phyloP scores from a whole-genome alignment of 2,329 filamentous ascomycete genomes.

The Alternaria rosae region DNA sequence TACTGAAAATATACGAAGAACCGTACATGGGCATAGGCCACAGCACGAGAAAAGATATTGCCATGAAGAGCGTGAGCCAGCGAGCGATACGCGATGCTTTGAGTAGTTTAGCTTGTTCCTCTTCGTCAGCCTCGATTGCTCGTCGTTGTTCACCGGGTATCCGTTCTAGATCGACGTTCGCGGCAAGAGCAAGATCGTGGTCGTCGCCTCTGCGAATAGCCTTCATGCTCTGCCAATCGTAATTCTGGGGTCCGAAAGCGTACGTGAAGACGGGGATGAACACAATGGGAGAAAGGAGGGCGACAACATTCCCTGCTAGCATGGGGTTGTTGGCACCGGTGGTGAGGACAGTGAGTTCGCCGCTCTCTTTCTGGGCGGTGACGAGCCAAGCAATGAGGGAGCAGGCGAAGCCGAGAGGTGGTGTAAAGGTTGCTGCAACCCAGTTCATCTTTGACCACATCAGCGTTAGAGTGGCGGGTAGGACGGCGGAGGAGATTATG shows the following conservation, averaged over 20 bases:
- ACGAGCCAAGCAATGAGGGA: constrained; percentile 80
- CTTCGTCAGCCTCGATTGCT: constrained; percentile 49
- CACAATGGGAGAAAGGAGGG: constrained; percentile 77
- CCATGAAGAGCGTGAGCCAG: constrained; percentile 67
- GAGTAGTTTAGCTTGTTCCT: constrained; percentile 53
- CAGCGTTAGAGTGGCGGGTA: constrained; percentile 81
- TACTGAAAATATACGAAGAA: constrained; percentile 78
- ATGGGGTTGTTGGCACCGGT: constrained; percentile 84
- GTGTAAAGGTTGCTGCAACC: constrained; percentile 73
- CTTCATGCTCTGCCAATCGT: constrained; percentile 87
- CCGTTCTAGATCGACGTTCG: constrained; percentile 71
- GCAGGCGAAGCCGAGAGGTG: constrained; percentile 72
- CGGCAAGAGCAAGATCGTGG: constrained; percentile 69
- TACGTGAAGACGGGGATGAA: constrained; percentile 80
- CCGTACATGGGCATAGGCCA: constrained; percentile 97
- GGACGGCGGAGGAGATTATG: constrained; percentile 83
- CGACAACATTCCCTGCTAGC: constrained; percentile 85
- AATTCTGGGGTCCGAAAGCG: constrained; percentile 73
- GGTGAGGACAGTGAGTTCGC: constrained; percentile 72
- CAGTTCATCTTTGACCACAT: constrained; percentile 83
- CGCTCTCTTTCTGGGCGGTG: constrained; percentile 73
- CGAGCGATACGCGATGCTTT: constrained; percentile 61
- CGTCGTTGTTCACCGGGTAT: constrained; percentile 60
- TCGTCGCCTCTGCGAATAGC: constrained; percentile 81
- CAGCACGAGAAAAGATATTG: constrained; percentile 75